Conservation (phyloP, 192 early-diverging fungal species). For the Mortierella alpina region DNA sequence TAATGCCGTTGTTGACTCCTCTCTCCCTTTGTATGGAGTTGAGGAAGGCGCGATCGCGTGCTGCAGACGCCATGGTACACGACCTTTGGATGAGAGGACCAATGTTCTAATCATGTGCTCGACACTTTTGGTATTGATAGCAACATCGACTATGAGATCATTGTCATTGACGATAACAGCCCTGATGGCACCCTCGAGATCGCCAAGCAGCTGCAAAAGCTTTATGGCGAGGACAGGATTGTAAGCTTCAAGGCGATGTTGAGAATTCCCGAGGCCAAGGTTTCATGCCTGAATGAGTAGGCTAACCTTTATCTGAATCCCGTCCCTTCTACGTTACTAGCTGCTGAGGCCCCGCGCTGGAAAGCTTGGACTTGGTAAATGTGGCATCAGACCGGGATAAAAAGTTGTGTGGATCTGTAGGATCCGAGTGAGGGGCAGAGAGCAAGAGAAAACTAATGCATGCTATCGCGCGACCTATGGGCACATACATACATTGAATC, state of each 20-base stretch:
- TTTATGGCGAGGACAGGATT: constrained; percentile 90
- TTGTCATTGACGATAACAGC: constrained; percentile 95
- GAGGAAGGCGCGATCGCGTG: not conserved
- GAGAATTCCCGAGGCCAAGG: not conserved
- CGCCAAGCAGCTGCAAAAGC: constrained; percentile 85
- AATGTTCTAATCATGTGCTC: not conserved
- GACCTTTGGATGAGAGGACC: not conserved
- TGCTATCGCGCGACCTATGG: not conserved
- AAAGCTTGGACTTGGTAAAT: constrained; percentile 88
- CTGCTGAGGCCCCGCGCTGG: constrained; percentile 92
- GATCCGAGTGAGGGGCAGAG: not conserved
- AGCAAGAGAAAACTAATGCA: not conserved
- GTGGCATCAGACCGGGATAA: not conserved
- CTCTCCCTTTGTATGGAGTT: not conserved
- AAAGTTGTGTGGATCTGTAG: not conserved
- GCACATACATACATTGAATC: not conserved
- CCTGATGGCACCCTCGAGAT: constrained; percentile 96
- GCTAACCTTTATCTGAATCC: not conserved
- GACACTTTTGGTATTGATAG: constrained; percentile 30
- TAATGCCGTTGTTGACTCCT: constrained; percentile 22
- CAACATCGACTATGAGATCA: constrained; percentile 94
- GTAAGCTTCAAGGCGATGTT: constrained; percentile 58
- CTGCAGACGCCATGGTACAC: not conserved
- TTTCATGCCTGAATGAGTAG: not conserved
- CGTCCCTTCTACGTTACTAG: constrained; percentile 50